Percentiles rank a stretch among this genome's conserved stretches.
These are phyloP conservation scores for Fusarium redolens DNA, from an alignment of 2,329 filamentous ascomycete species.

Conservation along the genomic window DNA sequence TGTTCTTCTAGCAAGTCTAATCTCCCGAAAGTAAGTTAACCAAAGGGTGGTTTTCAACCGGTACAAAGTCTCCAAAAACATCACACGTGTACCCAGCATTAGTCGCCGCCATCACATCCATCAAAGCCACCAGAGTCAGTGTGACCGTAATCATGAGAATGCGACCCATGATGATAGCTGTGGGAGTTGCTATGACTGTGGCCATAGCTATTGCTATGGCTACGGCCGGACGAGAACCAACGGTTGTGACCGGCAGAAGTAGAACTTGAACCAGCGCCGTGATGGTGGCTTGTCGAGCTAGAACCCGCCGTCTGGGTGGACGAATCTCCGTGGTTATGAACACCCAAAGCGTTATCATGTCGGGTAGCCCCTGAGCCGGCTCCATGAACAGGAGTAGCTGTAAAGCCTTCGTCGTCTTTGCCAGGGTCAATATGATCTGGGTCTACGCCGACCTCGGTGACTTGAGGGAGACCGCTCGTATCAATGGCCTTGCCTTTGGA, in stretches of 20 bases:
- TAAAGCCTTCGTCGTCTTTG: not conserved
- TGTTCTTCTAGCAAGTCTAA: not conserved
- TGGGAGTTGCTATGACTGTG: not conserved
- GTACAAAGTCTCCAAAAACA: not conserved
- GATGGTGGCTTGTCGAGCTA: not conserved
- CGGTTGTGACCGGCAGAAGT: not conserved
- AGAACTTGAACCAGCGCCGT: not conserved
- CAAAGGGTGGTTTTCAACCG: not conserved
- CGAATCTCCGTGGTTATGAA: not conserved
- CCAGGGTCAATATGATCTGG: not conserved
- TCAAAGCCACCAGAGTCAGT: not conserved
- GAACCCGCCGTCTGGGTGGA: not conserved
- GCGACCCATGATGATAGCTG: not conserved
- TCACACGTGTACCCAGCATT: too few species aligned
- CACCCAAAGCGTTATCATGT: not conserved
- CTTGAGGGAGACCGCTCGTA: not conserved
- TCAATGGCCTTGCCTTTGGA: not conserved
- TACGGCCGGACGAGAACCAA: not conserved
- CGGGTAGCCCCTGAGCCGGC: not conserved
- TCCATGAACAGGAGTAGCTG: not conserved
- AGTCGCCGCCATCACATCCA: not conserved
- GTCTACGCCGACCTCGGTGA: not conserved
- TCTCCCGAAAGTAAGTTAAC: not conserved
- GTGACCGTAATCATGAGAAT: not conserved
- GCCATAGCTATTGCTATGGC: not conserved